phyloP scores from a whole-genome alignment of 2,329 filamentous ascomycete genomes.

The Trichoderma semiorbis region DNA sequence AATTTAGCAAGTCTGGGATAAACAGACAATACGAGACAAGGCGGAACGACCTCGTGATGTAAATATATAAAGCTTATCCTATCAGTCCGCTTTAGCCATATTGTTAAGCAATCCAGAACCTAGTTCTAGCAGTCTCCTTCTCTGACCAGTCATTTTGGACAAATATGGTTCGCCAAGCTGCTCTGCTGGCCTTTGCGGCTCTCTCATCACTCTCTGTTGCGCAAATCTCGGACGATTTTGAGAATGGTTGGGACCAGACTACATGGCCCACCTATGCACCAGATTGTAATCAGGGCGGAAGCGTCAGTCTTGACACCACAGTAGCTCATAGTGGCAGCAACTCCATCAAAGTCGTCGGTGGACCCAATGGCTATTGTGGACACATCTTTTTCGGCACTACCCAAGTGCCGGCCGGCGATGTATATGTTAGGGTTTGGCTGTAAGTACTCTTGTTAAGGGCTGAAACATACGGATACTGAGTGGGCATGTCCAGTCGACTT shows the following conservation, averaged over 20 bases:
- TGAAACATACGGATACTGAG: background rate
- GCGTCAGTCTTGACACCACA: slow-evolving; percentile 10
- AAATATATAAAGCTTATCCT: background rate
- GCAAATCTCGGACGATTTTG: slow-evolving; percentile 9
- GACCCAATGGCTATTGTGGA: slow-evolving; percentile 12
- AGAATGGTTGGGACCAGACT: slow-evolving; percentile 6
- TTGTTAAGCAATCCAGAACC: background rate
- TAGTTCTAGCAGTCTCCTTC: background rate
- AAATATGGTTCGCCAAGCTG: background rate
- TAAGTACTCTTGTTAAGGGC: background rate
- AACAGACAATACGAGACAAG: background rate
- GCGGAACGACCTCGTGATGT: background rate
- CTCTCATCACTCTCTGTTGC: background rate
- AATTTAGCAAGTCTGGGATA: slow-evolving; percentile 1
- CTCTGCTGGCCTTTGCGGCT: background rate
- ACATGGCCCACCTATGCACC: slow-evolving; percentile 2
- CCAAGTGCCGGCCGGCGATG: slow-evolving; percentile 3
- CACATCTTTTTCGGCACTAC: slow-evolving; percentile 16
- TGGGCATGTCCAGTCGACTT: background rate
- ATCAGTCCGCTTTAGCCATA: background rate
- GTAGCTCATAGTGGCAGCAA: slow-evolving; percentile 12
- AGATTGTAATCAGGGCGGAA: slow-evolving; percentile 9
- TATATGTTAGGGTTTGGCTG: slow-evolving; percentile 12
- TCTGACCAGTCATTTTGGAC: background rate
- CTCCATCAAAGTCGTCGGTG: slow-evolving; percentile 13